phyloP scores from a whole-genome alignment of 345 rosid genomes.

The Aegle marmelos region DNA sequence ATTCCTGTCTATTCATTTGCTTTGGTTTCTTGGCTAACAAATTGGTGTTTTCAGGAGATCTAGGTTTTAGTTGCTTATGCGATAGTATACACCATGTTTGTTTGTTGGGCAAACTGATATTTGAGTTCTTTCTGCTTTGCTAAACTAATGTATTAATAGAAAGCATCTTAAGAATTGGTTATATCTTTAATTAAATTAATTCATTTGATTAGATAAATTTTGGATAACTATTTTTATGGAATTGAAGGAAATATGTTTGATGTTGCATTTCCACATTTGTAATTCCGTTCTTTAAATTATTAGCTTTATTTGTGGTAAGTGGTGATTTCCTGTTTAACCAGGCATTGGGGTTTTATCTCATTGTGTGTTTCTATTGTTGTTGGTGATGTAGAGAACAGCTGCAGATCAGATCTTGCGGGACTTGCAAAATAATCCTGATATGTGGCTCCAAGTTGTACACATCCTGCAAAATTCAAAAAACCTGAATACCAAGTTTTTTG shows the following conservation, averaged over 20 bases:
- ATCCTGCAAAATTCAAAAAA: conserved; percentile 75
- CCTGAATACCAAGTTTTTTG: conserved; percentile 92
- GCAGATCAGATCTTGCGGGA: conserved; percentile 98
- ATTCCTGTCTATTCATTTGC: neutral
- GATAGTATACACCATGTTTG: neutral
- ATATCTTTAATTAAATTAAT: neutral
- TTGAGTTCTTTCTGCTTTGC: neutral
- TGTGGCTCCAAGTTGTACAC: conserved; percentile 99
- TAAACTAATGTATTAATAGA: neutral
- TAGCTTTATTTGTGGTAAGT: conserved; percentile 1
- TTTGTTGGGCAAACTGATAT: neutral
- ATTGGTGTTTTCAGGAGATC: neutral
- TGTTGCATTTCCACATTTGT: neutral
- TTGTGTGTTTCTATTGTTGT: conserved; percentile 6
- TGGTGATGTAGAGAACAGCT: conserved; percentile 67
- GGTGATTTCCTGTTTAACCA: neutral
- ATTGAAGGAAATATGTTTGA: neutral
- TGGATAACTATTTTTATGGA: neutral
- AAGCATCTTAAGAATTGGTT: neutral
- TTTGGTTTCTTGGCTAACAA: neutral
- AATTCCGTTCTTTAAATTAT: neutral
- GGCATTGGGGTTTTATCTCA: neutral
- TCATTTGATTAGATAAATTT: neutral
- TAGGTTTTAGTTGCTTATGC: neutral
- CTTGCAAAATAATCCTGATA: conserved; percentile 88